Percentiles rank a stretch among this genome's conserved stretches.
These are phyloP conservation scores for Rhynchospora pubera DNA, from an alignment of 176 grass and related monocot genomes.

Conservation along the genomic window DNA sequence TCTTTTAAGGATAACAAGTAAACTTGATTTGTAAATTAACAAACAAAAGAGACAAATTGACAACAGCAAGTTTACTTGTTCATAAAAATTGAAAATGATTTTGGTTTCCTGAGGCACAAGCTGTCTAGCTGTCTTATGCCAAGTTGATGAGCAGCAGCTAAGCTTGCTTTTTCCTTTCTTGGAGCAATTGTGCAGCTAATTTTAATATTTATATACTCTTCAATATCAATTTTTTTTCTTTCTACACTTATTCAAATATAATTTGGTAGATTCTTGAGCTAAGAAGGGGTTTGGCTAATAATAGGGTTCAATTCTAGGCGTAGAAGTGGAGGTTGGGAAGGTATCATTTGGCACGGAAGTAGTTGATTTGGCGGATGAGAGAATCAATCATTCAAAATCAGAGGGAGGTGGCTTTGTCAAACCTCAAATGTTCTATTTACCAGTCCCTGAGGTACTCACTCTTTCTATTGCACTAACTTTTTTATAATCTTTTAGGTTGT, in stretches of 20 bases:
- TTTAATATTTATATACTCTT: constrained; percentile 1
- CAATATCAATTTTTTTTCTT: background rate
- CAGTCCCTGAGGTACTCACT: constrained; percentile 59
- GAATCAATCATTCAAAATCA: constrained; percentile 25
- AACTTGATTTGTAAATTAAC: background rate
- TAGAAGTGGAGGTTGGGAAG: constrained; percentile 66
- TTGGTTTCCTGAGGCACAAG: background rate
- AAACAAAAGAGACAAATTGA: background rate
- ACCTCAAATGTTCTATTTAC: constrained; percentile 64
- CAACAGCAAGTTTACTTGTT: background rate
- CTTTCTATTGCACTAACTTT: background rate
- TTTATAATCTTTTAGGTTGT: background rate
- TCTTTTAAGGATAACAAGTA: background rate
- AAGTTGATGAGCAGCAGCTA: background rate
- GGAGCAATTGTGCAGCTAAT: background rate
- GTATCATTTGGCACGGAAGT: constrained; percentile 60
- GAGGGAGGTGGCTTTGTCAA: constrained; percentile 49
- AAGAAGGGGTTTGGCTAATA: constrained; percentile 80
- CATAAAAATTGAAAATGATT: background rate
- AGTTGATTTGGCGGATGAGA: constrained; percentile 54
- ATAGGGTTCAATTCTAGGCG: constrained; percentile 99
- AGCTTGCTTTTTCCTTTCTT: background rate
- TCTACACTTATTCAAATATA: background rate
- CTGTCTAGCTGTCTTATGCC: background rate
- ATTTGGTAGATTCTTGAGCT: constrained; percentile 46